These are phyloP conservation scores for Crithidia brevicula DNA, from an alignment of 208 protist species.

Conservation along the genomic window DNA sequence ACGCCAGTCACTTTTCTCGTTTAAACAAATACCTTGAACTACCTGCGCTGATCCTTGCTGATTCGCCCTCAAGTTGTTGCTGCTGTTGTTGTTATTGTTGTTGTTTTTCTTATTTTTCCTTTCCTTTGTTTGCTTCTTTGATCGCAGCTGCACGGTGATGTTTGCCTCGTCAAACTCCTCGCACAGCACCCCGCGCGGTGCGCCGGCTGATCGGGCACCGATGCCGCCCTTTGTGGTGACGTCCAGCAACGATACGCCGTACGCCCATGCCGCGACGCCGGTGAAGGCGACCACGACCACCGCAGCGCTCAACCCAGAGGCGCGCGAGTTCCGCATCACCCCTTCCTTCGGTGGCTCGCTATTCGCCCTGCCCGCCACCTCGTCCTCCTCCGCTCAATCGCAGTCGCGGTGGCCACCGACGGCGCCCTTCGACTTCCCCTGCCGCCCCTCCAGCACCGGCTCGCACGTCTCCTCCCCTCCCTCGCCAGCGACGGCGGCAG, in stretches of 20 bases:
- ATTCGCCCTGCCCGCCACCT: constrained; percentile 34
- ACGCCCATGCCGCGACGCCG: neutral
- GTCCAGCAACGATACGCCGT: constrained; percentile 25
- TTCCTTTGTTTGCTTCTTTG: neutral
- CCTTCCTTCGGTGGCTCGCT: constrained; percentile 22
- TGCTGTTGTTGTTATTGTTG: neutral
- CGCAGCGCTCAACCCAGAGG: constrained; percentile 25
- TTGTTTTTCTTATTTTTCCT: neutral
- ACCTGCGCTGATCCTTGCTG: too few relatives aligned
- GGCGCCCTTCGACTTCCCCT: constrained; percentile 8
- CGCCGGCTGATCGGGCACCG: neutral
- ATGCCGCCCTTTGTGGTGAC: constrained; percentile 32
- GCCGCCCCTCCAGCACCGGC: neutral
- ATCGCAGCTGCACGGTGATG: neutral
- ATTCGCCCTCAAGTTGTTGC: neutral
- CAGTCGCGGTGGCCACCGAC: neutral
- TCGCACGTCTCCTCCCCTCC: neutral
- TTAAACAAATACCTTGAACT: too few relatives aligned
- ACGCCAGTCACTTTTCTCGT: too few relatives aligned
- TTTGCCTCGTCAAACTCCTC: constrained; percentile 8
- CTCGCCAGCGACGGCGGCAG: neutral
- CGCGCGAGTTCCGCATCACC: constrained; percentile 26
- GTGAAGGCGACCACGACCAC: neutral
- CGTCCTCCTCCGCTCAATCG: neutral
- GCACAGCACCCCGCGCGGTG: constrained; percentile 6